These are phyloP conservation scores for Fusarium mangiferae DNA, from an alignment of 2,329 filamentous ascomycete species.

Conservation along the genomic window DNA sequence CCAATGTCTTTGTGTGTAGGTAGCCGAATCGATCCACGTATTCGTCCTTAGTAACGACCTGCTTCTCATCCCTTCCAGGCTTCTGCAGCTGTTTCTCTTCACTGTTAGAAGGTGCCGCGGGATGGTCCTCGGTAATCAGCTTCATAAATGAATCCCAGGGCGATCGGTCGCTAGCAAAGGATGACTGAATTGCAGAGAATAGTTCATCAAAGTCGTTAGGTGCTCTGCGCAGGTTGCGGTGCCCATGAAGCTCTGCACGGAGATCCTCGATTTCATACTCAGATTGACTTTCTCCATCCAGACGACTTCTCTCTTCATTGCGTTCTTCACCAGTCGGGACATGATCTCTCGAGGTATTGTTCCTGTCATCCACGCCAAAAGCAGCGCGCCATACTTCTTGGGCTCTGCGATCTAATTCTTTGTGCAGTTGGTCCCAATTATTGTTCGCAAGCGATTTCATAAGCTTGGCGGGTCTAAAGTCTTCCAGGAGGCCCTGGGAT, in stretches of 20 bases:
- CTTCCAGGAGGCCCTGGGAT: slow-evolving; percentile 52
- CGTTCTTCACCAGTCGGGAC: not conserved
- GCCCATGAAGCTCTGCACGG: slow-evolving; percentile 14
- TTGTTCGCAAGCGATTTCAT: slow-evolving; percentile 24
- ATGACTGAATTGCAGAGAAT: slow-evolving; percentile 52
- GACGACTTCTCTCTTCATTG: slow-evolving; percentile 11
- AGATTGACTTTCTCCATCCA: slow-evolving; percentile 6
- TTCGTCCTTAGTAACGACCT: slow-evolving; percentile 53
- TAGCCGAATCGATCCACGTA: slow-evolving; percentile 57
- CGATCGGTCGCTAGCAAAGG: slow-evolving; percentile 50
- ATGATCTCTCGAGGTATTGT: slow-evolving; percentile 12
- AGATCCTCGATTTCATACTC: slow-evolving; percentile 1
- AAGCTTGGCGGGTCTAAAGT: slow-evolving; percentile 37
- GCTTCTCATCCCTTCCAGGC: slow-evolving; percentile 37
- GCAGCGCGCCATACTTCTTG: slow-evolving; percentile 44
- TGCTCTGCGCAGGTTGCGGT: slow-evolving; percentile 8
- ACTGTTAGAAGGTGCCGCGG: slow-evolving; percentile 6
- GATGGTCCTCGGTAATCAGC: slow-evolving; percentile 42
- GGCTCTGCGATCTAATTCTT: slow-evolving; percentile 45
- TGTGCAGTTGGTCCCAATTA: slow-evolving; percentile 47
- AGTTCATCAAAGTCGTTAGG: slow-evolving; percentile 55
- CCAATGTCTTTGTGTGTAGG: slow-evolving; percentile 54
- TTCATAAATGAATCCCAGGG: slow-evolving; percentile 56
- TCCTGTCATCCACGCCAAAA: slow-evolving; percentile 21
- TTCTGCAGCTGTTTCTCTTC: slow-evolving; percentile 9